These are phyloP conservation scores for Capniomyces stellatus DNA, from an alignment of 371 early-diverging fungal species.

Conservation along the genomic window DNA sequence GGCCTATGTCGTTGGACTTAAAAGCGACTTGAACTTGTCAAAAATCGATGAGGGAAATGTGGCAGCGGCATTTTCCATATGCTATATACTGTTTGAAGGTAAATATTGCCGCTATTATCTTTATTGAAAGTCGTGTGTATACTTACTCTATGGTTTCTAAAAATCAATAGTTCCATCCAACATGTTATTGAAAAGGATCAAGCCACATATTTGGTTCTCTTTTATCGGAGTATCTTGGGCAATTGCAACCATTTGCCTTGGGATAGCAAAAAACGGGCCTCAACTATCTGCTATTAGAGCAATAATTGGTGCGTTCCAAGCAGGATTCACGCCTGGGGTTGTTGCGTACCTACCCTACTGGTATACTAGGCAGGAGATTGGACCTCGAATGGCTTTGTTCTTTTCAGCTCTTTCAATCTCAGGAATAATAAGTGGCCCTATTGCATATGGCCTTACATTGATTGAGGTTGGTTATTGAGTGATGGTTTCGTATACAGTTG, in stretches of 20 bases:
- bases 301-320: constrained; percentile 44
- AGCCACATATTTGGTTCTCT: constrained; percentile 52
- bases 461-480: too few species aligned
- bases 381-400: too few species aligned
- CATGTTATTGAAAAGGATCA: constrained; percentile 36
- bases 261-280: constrained; percentile 1
- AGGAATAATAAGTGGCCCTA: too few species aligned
- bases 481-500: too few species aligned
- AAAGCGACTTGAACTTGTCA: neutral
- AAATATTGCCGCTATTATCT: too few species aligned
- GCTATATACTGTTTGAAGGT: constrained; percentile 39
- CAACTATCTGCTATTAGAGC: constrained; percentile 28
- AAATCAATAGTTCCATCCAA: constrained; percentile 40
- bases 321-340: too few species aligned
- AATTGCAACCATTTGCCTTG: constrained; percentile 26
- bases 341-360: too few species aligned
- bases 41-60: constrained; percentile 18
- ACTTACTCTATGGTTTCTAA: too few species aligned
- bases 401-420: too few species aligned
- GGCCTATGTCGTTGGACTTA: neutral
- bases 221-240: constrained; percentile 46
- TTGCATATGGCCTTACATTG: too few species aligned
- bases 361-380: too few species aligned
- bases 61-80: constrained; percentile 22
- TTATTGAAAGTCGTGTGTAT: too few species aligned